These are phyloP conservation scores for Pyrenula aspistea DNA, from an alignment of 495 filamentous ascomycete species.

Conservation along the genomic window DNA sequence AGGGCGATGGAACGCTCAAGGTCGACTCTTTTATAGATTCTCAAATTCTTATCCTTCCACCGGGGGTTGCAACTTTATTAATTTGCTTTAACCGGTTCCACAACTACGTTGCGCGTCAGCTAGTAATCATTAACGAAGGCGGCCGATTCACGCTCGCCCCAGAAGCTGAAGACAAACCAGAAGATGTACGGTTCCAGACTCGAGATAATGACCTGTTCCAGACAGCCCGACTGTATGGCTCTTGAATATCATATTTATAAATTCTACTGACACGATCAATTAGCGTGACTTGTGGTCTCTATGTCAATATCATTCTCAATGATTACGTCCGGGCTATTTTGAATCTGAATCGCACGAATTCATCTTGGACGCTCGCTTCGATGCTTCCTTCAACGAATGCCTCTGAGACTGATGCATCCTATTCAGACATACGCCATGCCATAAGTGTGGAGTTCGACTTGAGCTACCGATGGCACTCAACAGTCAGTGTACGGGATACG, in stretches of 20 bases:
- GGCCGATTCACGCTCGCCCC: constrained; percentile 48
- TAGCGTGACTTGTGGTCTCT: constrained; percentile 63
- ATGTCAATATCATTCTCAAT: constrained; percentile 72
- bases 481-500: constrained; percentile 49
- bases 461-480: constrained; percentile 62
- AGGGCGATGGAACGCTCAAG: constrained; percentile 44
- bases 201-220: constrained; percentile 81
- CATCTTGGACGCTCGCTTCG: constrained; percentile 51
- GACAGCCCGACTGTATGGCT: constrained; percentile 48
- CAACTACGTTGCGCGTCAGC: constrained; percentile 63
- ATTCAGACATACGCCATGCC: constrained; percentile 56
- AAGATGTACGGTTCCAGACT: too few species aligned
- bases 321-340: constrained; percentile 81
- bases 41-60: constrained; percentile 42
- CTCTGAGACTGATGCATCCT: constrained; percentile 41
- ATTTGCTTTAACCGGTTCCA: constrained; percentile 59
- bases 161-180: constrained; percentile 40
- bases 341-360: constrained; percentile 65
- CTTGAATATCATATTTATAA: neutral
- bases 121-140: constrained; percentile 59
- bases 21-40: constrained; percentile 45
- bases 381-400: constrained; percentile 24
- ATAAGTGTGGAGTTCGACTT: constrained; percentile 63
- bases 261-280: constrained; percentile 6
- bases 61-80: constrained; percentile 42